Evolutionary conservation across 1,284 basidiomycete genomes (phyloP).

Genomic region (Austroboletus sp.): DNA sequence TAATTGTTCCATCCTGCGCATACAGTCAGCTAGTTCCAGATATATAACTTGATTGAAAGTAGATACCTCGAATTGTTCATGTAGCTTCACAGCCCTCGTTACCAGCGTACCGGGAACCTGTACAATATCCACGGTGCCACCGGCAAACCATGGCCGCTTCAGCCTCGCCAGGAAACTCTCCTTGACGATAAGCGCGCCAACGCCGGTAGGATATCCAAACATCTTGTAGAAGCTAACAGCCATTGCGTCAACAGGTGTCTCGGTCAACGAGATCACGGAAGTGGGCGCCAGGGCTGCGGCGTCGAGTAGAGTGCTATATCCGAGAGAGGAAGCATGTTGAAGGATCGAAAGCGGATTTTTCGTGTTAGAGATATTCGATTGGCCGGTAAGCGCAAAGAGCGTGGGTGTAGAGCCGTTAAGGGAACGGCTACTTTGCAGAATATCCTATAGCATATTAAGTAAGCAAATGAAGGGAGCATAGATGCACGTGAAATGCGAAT

Average conservation of each 20-base stretch:
- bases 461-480: conserved; percentile 6
- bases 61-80: conserved; percentile 70
- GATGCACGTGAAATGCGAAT: conserved; percentile 15
- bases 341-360: conserved; percentile 55
- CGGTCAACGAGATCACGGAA: conserved; percentile 56
- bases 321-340: conserved; percentile 56
- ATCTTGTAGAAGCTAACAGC: conserved; percentile 83
- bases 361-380: conserved; percentile 71
- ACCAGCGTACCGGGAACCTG: conserved; percentile 68
- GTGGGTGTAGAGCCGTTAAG: conserved; percentile 40
- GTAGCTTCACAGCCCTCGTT: conserved; percentile 51
- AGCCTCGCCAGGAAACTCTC: conserved; percentile 56
- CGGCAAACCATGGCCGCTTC: conserved; percentile 75
- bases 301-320: conserved; percentile 69
- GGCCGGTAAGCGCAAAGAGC: conserved; percentile 69
- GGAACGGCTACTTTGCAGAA: conserved; percentile 41
- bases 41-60: not conserved
- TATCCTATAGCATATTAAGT: conserved; percentile 30
- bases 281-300: conserved; percentile 74
- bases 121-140: conserved; percentile 73
- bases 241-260: conserved; percentile 70
- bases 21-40: conserved; percentile 8
- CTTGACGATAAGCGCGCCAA: conserved; percentile 73
- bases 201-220: conserved; percentile 81
- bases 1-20: conserved; percentile 71